Evolutionary conservation across 2,329 filamentous ascomycete species (phyloP).

Genomic region (Passalora sequoiae): DNA sequence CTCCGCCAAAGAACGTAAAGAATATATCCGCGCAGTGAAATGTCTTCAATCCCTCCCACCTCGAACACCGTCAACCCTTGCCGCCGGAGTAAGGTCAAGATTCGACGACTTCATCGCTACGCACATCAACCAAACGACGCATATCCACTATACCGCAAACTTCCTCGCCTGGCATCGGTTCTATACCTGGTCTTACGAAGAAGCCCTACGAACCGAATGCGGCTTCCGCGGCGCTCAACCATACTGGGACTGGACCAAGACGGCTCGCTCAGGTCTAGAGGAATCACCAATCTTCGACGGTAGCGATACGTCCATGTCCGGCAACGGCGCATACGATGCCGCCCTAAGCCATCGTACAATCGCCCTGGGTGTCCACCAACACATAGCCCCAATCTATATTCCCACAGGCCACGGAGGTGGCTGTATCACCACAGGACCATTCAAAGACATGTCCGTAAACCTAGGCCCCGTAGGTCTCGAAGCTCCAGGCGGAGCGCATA

Average conservation of each 20-base stretch:
- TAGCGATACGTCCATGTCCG: constrained; percentile 39
- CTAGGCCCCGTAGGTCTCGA: constrained; percentile 23
- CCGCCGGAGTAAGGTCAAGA: constrained; percentile 26
- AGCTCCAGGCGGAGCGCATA: neutral
- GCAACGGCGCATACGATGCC: constrained; percentile 28
- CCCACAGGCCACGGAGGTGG: constrained; percentile 50
- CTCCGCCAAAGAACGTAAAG: constrained; percentile 21
- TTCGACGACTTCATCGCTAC: constrained; percentile 20
- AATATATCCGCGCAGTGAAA: constrained; percentile 30
- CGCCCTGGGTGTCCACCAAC: neutral
- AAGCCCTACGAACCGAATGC: constrained; percentile 39
- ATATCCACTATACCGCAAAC: constrained; percentile 5
- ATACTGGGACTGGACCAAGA: constrained; percentile 9
- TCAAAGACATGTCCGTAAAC: constrained; percentile 38
- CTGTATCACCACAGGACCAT: constrained; percentile 50
- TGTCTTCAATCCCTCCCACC: constrained; percentile 28
- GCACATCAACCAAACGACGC: constrained; percentile 31
- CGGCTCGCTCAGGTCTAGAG: constrained; percentile 3
- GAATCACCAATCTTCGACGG: constrained; percentile 38
- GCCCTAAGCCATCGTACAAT: neutral
- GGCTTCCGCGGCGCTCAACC: constrained; percentile 41
- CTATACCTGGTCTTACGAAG: constrained; percentile 41
- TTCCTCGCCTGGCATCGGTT: constrained; percentile 43
- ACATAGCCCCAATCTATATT: neutral
- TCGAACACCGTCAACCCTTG: constrained; percentile 17